Percentiles rank a stretch among this genome's conserved stretches.
phyloP scores from a whole-genome alignment of 768 basidiomycete genomes.

The Hypholoma sublateritium region DNA sequence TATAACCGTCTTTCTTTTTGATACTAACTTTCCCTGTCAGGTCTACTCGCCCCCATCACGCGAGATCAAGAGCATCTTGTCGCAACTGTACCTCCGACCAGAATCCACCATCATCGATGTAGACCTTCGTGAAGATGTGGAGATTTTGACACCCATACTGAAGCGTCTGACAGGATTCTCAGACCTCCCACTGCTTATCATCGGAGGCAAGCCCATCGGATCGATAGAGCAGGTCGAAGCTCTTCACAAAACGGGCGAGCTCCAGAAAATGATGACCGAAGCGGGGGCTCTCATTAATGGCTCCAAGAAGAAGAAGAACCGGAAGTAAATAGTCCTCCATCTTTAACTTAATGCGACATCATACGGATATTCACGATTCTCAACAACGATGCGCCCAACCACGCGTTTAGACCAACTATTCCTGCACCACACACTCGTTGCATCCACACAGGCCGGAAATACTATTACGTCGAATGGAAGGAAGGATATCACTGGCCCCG shows the following conservation, averaged over 20 bases:
- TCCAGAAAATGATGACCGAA: conserved; percentile 46
- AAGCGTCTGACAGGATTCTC: conserved; percentile 53
- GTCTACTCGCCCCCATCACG: conserved; percentile 63
- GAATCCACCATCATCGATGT: conserved; percentile 68
- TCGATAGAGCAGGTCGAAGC: conserved; percentile 50
- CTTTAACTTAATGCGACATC: conserved; percentile 19
- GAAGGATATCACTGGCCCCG: background rate
- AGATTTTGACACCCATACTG: conserved; percentile 62
- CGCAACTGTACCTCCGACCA: conserved; percentile 57
- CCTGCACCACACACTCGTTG: conserved; percentile 5
- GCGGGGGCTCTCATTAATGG: conserved; percentile 61
- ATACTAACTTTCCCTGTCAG: conserved; percentile 31
- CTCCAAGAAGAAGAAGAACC: conserved; percentile 53
- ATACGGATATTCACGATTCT: conserved; percentile 14
- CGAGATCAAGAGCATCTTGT: conserved; percentile 62
- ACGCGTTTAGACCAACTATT: background rate
- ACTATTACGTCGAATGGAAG: conserved; percentile 2
- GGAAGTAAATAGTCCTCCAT: conserved; percentile 24
- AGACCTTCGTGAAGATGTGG: conserved; percentile 70
- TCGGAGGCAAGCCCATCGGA: conserved; percentile 63
- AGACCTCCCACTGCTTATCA: conserved; percentile 65
- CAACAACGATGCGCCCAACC: conserved; percentile 3
- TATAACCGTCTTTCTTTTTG: conserved; percentile 7
- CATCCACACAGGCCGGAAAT: background rate
- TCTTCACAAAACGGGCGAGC: conserved; percentile 48